Base-by-base conservation (phyloP, 1,139 yeast genomes). In the Fermentozyma sake region DNA sequence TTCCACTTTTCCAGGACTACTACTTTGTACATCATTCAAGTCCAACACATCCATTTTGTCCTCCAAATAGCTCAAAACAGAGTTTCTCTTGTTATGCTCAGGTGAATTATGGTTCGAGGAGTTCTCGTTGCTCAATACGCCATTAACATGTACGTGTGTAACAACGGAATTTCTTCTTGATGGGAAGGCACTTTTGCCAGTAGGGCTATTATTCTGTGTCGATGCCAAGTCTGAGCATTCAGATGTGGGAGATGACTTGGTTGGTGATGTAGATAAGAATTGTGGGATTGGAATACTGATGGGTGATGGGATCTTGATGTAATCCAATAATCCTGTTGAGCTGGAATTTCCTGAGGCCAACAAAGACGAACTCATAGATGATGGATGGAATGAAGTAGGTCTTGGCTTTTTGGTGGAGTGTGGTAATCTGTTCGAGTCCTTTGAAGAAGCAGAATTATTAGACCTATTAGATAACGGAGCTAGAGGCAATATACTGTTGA, bases 301-400 rank as follows among this genome's bases (percentile, higher is more conserved):
- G n/a, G 58, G 56, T 4, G 60, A 48, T 7, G 65, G 62, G 16
- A 55, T 51, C 35, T 56, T 58, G 30, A 58, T 49, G 30, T 52
- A 57, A 18, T 61, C 67, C 20, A 50, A 42, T 11, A 51, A 38
- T n/a, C 39, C 52, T 6, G 58, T 46, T 8, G 53, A 32, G 31
- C 45, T 48, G 14, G 41, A 38, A 24, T 33, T 39, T 24, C 36
- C 42, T 18, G 42, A 37, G 4, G 46, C 39, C 33, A 55, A 46
- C 22, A 58, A 45, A n/a, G 62, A 48, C 4, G 67, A 58, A 7
- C 65, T 44, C 58, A 62, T 55, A n/a, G 70, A 62, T 15, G 65
- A 59, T 8, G 93, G 91, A 47, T 82, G 89, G 47, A 79, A 82
- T 6, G 89, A 80, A 0, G 89, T 81, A 25, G 93, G 91, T 51